Conservation (phyloP, 2,329 filamentous ascomycete species). For the Calonectria montana region DNA sequence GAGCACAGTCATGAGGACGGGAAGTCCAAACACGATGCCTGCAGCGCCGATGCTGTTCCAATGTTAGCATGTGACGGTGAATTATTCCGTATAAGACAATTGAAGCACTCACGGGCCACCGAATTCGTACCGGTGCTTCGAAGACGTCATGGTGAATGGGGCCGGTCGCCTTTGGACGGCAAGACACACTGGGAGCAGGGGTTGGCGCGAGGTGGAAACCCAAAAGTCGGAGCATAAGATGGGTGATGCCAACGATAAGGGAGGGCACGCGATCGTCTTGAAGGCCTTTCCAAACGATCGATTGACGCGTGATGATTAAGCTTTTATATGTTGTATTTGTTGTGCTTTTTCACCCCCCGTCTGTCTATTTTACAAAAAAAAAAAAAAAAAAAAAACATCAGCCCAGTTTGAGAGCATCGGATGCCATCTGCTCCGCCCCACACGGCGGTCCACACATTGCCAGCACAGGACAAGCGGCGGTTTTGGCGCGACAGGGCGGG, state of each 20-base stretch:
- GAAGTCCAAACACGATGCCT: conserved; percentile 80
- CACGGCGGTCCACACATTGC: conserved; percentile 4
- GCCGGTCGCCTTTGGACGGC: neutral
- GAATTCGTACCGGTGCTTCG: conserved; percentile 43
- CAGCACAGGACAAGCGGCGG: neutral
- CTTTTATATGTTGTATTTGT: neutral
- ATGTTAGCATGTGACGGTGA: neutral
- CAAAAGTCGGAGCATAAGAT: neutral
- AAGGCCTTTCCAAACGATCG: neutral
- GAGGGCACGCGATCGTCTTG: neutral
- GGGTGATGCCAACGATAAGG: neutral
- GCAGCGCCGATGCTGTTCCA: conserved; percentile 75
- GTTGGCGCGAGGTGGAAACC: neutral
- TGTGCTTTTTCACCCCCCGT: neutral
- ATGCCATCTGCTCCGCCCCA: conserved; percentile 31
- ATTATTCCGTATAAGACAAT: neutral
- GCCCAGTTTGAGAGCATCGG: conserved; percentile 33
- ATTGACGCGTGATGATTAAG: neutral
- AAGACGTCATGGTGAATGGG: conserved; percentile 23
- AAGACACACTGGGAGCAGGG: neutral
- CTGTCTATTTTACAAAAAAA: too few relatives aligned
- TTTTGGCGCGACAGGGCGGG: neutral
- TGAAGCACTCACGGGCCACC: conserved; percentile 46
- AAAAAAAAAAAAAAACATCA: conserved; percentile 21
- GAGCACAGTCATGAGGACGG: conserved; percentile 77